These are phyloP conservation scores for Arbutus unedo DNA, from an alignment of 148 eudicot genomes.

Conservation along the genomic window DNA sequence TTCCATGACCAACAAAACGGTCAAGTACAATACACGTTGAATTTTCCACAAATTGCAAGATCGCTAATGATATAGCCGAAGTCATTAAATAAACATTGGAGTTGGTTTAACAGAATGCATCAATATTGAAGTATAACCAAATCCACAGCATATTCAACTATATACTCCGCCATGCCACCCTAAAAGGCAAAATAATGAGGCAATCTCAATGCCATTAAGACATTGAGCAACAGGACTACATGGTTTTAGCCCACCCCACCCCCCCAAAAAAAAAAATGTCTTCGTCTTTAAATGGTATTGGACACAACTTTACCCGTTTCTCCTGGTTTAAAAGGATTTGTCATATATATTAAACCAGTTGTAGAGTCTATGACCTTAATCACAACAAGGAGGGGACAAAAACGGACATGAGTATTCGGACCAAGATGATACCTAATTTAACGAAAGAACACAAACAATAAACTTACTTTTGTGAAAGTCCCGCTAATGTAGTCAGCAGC, in stretches of 20 bases:
- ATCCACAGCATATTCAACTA: not conserved
- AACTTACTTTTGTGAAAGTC: slow-evolving; percentile 71
- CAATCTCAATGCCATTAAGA: not conserved
- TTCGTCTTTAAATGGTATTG: not conserved
- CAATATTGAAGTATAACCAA: not conserved
- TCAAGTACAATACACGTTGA: not conserved
- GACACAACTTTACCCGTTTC: not conserved
- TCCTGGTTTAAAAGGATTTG: not conserved
- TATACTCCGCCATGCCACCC: no score
- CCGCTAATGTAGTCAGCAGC: slow-evolving; percentile 92
- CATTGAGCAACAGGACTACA: not conserved
- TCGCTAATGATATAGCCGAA: no score
- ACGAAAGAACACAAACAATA: not conserved
- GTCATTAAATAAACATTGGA: no score
- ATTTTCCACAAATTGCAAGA: not conserved
- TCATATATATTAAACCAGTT: not conserved
- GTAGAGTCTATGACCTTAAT: not conserved
- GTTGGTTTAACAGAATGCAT: not conserved
- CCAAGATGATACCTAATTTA: not conserved
- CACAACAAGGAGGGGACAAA: not conserved
- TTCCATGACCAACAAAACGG: not conserved
- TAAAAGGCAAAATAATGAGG: no score
- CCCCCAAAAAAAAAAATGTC: not conserved
- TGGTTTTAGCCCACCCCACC: no score
- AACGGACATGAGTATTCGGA: not conserved